Conservation (phyloP, 2,329 filamentous ascomycete genomes). For the Aspergillus sp. region DNA sequence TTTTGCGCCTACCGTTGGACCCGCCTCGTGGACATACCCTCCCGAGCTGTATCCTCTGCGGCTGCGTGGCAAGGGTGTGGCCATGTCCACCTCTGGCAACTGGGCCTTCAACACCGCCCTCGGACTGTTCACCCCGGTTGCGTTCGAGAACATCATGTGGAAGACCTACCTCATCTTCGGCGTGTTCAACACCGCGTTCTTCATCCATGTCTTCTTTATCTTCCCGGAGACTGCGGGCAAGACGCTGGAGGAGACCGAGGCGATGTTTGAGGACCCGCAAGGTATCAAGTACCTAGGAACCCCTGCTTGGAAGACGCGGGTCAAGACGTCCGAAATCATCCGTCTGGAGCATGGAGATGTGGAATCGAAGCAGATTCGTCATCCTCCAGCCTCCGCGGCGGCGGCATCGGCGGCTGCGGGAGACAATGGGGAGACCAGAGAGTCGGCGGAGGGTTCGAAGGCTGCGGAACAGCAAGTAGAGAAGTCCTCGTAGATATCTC, state of each 20-base stretch:
- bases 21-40: constrained; percentile 57
- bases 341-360: constrained; percentile 21
- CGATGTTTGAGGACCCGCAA: constrained; percentile 57
- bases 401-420: background rate
- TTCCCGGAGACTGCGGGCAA: constrained; percentile 70
- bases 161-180: constrained; percentile 70
- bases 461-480: background rate
- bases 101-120: constrained; percentile 56
- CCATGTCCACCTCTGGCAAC: constrained; percentile 57
- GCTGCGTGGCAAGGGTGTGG: constrained; percentile 61
- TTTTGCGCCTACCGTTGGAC: constrained; percentile 64
- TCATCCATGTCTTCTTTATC: constrained; percentile 63
- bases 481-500: background rate
- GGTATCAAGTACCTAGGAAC: constrained; percentile 29
- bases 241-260: constrained; percentile 73
- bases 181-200: constrained; percentile 64
- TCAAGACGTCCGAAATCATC: constrained; percentile 13
- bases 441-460: background rate
- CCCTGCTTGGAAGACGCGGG: constrained; percentile 41
- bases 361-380: constrained; percentile 8
- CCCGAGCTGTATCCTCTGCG: constrained; percentile 52
- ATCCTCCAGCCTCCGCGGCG: background rate
- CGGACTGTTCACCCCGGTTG: constrained; percentile 50
- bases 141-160: constrained; percentile 52
- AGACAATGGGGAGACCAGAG: background rate